phyloP scores from a whole-genome alignment of 371 early-diverging fungal species.

The Fennellomyces sp. region DNA sequence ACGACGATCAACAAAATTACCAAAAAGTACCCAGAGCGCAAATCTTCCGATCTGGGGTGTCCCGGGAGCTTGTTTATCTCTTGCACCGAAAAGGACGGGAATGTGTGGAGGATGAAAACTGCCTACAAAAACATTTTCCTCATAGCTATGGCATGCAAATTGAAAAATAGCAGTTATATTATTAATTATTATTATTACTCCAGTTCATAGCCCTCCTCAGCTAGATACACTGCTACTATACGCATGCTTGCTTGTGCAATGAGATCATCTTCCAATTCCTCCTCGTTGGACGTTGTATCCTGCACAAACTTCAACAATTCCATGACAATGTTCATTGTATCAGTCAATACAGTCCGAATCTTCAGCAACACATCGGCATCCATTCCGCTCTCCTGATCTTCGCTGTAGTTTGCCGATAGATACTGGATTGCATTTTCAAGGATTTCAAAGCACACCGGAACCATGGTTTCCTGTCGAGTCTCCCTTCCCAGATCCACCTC shows the following conservation, averaged over 20 bases:
- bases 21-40: too few relatives aligned
- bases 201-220: slow-evolving; percentile 49
- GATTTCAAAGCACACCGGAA: slow-evolving; percentile 51
- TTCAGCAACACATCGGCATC: slow-evolving; percentile 47
- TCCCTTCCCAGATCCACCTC: slow-evolving; percentile 22
- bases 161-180: too few relatives aligned
- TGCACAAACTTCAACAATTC: slow-evolving; percentile 41
- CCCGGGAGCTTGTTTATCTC: too few relatives aligned
- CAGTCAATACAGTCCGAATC: slow-evolving; percentile 39
- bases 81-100: too few relatives aligned
- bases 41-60: too few relatives aligned
- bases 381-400: slow-evolving; percentile 31
- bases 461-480: slow-evolving; percentile 33
- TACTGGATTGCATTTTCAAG: slow-evolving; percentile 48
- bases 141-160: too few relatives aligned
- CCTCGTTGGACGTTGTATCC: slow-evolving; percentile 23
- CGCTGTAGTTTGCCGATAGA: slow-evolving; percentile 26
- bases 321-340: slow-evolving; percentile 47
- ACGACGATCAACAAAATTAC: too few relatives aligned
- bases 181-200: too few relatives aligned
- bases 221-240: slow-evolving; percentile 44
- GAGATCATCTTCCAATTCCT: slow-evolving; percentile 31
- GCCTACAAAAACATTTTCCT: too few relatives aligned
- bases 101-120: too few relatives aligned
- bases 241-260: slow-evolving; percentile 50